Base-by-base conservation (phyloP, 345 rosid genomes). In the Citrus sinensis region DNA sequence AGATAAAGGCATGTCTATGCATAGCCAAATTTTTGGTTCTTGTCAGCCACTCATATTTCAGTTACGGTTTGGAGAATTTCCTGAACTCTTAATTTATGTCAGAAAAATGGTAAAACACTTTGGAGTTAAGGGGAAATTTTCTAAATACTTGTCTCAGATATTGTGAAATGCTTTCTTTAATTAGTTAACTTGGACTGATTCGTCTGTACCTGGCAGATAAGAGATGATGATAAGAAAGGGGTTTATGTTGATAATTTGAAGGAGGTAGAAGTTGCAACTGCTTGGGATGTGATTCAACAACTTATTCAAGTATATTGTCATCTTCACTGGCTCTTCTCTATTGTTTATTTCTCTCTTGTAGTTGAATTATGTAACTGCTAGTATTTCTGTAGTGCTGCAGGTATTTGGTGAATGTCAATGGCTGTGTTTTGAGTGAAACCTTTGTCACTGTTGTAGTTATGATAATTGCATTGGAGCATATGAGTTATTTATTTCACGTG, bases 221-320 rank as follows among this genome's bases (percentile, higher is more conserved):
- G 99, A 83, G 99, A 97, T 83, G 99, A 94, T 78, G 85, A 82
- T 34, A 91, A 89, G 86, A 93, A 92, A 87, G 99, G 98, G 65
- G 88, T 97, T 71, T 85, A 93, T 83, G 99, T 97, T 51, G 99
- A 97, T 78, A 94, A 91, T 84, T 87, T 94, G 4, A 94, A 90
- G 88, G 99, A 93, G 88, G 85, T 90, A 73, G 98, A 93, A 86
- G 98, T 97, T 56, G 79, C 88, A 66, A 88, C 89, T 89, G 93
- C 98, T 37, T 83, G 93, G 54, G 98, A 97, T 85, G 92, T 90
- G 76, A 87, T 97, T 80, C 98, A 93, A 71, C 98, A 93, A 80
- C 89, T 97, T 54, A 81, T 97, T 87, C 93, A 88, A 89, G 99
- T 94, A 83, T 24, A 5, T 13, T 20, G 22, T 68, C 34, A 40